Base-by-base conservation (phyloP, 78 protist species). In the Pigoraptor vietnamica region DNA sequence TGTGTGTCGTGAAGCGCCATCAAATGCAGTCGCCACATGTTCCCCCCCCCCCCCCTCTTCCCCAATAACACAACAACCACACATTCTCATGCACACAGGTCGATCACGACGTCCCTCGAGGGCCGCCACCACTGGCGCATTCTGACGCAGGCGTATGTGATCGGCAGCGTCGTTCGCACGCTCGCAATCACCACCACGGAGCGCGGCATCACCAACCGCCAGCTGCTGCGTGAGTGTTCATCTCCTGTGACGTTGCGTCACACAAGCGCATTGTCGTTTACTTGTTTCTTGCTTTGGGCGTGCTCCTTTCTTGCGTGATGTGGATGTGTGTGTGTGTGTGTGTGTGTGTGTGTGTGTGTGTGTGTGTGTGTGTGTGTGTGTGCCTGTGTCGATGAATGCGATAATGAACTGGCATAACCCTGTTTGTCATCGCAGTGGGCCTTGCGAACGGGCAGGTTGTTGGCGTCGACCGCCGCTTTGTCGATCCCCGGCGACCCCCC, bases 401-500 rank as follows among this genome's bases (percentile, higher is more conserved):
- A n/a, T n/a, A n/a, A n/a, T n/a, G n/a, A n/a, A n/a, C n/a, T n/a
- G n/a, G n/a, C n/a, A n/a, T n/a, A n/a, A n/a, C n/a, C n/a, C n/a
- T n/a, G n/a, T n/a, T n/a, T n/a, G n/a, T n/a, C n/a, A n/a, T n/a
- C 67, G 1, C 84, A 79, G 84, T 25, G 6, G 84, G 32, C 1
- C 84, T 79, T 25, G 9, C 84, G 6, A 19, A 2, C 10, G 84
- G 84, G 32, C 40, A 48, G 40, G 24, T 89, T 24, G 24, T 67
- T 9, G 56, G 32, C 24, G 9, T 33, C 32, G 88, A 79, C 81
- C 23, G 10, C 88, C 67, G 67, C 81, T 1, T 90, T 0, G 24
- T 90, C 40, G 92, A 90, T 35, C 79, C 92, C 2, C 92, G 92
- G 37, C 88, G 92, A 6, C 92, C 92, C 34, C 0, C 29, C 23